These are phyloP conservation scores for Meredithiella fracta DNA, from an alignment of 2,329 filamentous ascomycete genomes.

Conservation along the genomic window DNA sequence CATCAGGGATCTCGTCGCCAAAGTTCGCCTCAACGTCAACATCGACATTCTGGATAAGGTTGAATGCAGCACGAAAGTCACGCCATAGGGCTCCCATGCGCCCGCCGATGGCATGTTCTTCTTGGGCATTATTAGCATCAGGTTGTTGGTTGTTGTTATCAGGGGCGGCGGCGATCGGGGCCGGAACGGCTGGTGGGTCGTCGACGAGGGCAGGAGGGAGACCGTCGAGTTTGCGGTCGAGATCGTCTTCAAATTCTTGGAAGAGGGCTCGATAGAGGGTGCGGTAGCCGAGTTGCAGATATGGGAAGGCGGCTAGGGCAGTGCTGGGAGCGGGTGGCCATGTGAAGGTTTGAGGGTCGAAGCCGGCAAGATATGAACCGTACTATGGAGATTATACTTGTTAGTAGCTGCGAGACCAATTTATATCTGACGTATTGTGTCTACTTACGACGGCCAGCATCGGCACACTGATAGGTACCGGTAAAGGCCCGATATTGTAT, in stretches of 20 bases:
- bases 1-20: background rate
- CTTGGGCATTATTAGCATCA: conserved; percentile 16
- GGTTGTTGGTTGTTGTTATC: conserved; percentile 16
- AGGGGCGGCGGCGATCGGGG: conserved; percentile 14
- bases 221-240: conserved; percentile 32
- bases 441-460: conserved; percentile 11
- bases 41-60: background rate
- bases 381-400: conserved; percentile 30
- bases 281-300: conserved; percentile 29
- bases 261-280: conserved; percentile 31
- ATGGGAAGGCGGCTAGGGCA: conserved; percentile 34
- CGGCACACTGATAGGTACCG: conserved; percentile 26
- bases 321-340: conserved; percentile 40
- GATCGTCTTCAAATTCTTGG: conserved; percentile 29
- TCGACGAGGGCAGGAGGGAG: conserved; percentile 18
- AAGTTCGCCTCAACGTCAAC: conserved; percentile 2
- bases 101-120: conserved; percentile 16
- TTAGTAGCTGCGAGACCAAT: background rate
- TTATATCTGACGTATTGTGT: background rate
- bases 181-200: conserved; percentile 13
- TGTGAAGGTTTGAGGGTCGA: conserved; percentile 28
- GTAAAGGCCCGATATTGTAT: conserved; percentile 28
- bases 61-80: background rate
- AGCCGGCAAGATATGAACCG: conserved; percentile 28
- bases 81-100: background rate